Evolutionary conservation across 257 asterid genomes (phyloP).

Genomic region (Ballota nigra): DNA sequence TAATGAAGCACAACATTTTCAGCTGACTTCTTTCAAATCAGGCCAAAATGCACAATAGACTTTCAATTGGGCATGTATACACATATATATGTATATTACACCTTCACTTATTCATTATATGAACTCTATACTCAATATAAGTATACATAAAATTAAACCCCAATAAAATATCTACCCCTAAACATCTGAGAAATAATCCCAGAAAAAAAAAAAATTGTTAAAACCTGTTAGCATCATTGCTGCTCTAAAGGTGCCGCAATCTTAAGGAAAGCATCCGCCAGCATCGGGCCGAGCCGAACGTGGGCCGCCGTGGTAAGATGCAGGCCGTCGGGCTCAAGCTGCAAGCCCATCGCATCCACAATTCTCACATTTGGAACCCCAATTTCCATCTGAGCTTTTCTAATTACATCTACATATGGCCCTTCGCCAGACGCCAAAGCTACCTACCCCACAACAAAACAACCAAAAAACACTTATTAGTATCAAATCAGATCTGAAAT

Average conservation of each 20-base stretch:
- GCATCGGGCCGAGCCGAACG: constrained; percentile 47
- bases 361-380: constrained; percentile 40
- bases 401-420: constrained; percentile 33
- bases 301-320: constrained; percentile 49
- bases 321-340: constrained; percentile 33
- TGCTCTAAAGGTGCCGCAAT: constrained; percentile 32
- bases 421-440: constrained; percentile 60
- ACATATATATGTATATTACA: not conserved
- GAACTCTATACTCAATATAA: not conserved
- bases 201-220: constrained; percentile 30
- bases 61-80: not conserved
- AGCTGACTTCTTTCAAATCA: too few relatives aligned
- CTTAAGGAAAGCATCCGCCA: constrained; percentile 47
- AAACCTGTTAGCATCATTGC: constrained; percentile 22
- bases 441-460: constrained; percentile 38
- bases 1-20: not conserved
- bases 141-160: not conserved
- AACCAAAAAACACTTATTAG: not conserved
- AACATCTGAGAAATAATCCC: constrained; percentile 25
- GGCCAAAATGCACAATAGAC: not conserved
- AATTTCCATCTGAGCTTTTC: constrained; percentile 50
- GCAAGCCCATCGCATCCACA: constrained; percentile 64
- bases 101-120: not conserved
- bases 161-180: constrained; percentile 1
- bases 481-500: not conserved